Conservation (phyloP, 1,284 basidiomycete species). For the Chiua sp. region DNA sequence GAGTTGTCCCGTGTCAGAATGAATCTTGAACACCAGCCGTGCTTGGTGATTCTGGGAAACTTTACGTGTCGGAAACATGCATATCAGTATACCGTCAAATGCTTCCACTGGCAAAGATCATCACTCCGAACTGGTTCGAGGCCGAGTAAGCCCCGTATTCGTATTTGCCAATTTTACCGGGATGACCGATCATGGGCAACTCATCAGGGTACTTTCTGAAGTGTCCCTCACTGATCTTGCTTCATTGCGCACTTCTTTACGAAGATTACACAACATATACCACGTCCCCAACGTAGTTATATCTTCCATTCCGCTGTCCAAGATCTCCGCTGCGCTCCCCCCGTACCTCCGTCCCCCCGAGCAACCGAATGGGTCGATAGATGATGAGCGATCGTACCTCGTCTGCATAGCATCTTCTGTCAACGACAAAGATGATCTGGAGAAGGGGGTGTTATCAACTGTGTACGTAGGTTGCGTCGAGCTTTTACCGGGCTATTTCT, state of each 20-base stretch:
- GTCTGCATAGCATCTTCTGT: conserved; percentile 79
- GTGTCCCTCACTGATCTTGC: conserved; percentile 66
- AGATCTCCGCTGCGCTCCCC: conserved; percentile 60
- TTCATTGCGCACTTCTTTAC: conserved; percentile 74
- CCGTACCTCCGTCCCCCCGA: conserved; percentile 40
- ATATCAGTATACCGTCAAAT: conserved; percentile 89
- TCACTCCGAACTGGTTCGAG: conserved; percentile 99
- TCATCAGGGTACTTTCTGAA: conserved; percentile 72
- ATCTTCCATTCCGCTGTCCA: conserved; percentile 82
- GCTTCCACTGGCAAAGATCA: conserved; percentile 84
- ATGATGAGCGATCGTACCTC: conserved; percentile 54
- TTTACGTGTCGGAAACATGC: conserved; percentile 91
- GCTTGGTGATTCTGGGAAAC: conserved; percentile 85
- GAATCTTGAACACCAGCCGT: conserved; percentile 81
- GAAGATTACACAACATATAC: conserved; percentile 76
- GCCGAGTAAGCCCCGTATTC: conserved; percentile 74
- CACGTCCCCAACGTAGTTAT: conserved; percentile 89
- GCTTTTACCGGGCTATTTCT: conserved; percentile 90
- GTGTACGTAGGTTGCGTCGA: conserved; percentile 80
- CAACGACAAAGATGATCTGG: conserved; percentile 19
- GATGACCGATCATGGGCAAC: conserved; percentile 12
- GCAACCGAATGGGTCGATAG: neutral
- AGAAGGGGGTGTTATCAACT: conserved; percentile 35
- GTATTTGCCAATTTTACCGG: neutral
- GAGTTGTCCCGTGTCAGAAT: conserved; percentile 3